These are phyloP conservation scores for Pythium phragmitis DNA, from an alignment of 352 stramenopile genomes.

Conservation along the genomic window DNA sequence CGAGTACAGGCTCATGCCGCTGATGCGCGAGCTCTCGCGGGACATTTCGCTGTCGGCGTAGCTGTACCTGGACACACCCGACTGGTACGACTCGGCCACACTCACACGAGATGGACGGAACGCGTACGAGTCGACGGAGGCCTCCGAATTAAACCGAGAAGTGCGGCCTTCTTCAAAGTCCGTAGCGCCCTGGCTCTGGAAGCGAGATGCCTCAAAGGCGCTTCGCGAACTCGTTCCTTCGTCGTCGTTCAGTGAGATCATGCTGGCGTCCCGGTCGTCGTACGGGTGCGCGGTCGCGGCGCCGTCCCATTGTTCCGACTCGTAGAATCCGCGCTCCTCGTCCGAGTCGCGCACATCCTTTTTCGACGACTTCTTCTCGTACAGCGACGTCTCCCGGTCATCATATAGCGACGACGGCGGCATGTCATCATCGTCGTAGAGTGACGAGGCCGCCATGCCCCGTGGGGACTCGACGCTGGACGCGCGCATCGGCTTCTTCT, in stretches of 20 bases:
- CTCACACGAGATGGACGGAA: conserved; percentile 51
- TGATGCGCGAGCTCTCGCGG: conserved; percentile 61
- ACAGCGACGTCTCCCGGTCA: conserved; percentile 14
- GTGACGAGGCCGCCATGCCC: conserved; percentile 47
- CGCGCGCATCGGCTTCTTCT: conserved; percentile 1
- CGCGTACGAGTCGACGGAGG: conserved; percentile 72
- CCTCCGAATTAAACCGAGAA: conserved; percentile 52
- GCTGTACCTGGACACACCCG: conserved; percentile 56
- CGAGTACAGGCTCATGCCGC: conserved; percentile 39
- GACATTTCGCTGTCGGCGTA: conserved; percentile 19
- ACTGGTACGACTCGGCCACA: conserved; percentile 66
- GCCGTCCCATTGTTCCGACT: conserved; percentile 24
- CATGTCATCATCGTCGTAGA: conserved; percentile 32
- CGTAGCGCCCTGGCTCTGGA: conserved; percentile 19
- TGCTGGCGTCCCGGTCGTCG: conserved; percentile 29
- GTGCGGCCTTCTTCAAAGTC: conserved; percentile 40
- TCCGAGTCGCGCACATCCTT: conserved; percentile 27
- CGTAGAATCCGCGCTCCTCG: conserved; percentile 23
- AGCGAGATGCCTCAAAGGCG: conserved; percentile 17
- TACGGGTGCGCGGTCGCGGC: conserved; percentile 21
- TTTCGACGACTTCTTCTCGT: conserved; percentile 30
- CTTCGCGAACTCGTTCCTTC: background rate
- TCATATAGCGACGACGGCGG: conserved; percentile 47
- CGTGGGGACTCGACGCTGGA: conserved; percentile 14
- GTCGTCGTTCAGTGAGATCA: conserved; percentile 19